A percentile compares a stretch with the other conserved stretches of the same genome.
Conservation (phyloP, 108 stramenopile species). For the Nitzschia sp. region DNA sequence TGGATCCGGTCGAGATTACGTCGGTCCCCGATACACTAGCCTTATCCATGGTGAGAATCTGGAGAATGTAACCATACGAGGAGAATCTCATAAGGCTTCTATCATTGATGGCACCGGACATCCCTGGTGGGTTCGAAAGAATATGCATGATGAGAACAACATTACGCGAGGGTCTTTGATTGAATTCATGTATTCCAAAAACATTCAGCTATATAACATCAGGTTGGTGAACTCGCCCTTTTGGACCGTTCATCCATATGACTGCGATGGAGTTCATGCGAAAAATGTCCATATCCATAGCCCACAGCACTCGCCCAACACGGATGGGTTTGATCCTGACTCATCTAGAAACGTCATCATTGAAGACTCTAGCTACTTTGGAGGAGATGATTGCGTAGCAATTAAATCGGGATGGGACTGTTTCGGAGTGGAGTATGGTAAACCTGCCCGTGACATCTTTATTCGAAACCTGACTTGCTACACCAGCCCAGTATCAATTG, state of each 20-base stretch:
- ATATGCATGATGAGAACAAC: not conserved
- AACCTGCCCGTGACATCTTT: not conserved
- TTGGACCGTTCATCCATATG: slow-evolving; percentile 47
- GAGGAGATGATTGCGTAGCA: slow-evolving; percentile 48
- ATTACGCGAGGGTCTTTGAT: slow-evolving; percentile 31
- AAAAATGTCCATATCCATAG: slow-evolving; percentile 30
- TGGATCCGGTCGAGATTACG: slow-evolving; percentile 16
- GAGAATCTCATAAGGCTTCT: slow-evolving; percentile 8
- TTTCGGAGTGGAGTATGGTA: slow-evolving; percentile 9
- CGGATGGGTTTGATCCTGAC: slow-evolving; percentile 50
- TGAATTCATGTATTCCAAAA: slow-evolving; percentile 23
- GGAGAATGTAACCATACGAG: slow-evolving; percentile 29
- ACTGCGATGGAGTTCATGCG: slow-evolving; percentile 32
- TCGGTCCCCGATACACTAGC: slow-evolving; percentile 8
- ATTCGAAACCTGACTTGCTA: slow-evolving; percentile 15
- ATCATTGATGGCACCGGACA: slow-evolving; percentile 40
- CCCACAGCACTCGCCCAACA: slow-evolving; percentile 31
- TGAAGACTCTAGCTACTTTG: slow-evolving; percentile 30
- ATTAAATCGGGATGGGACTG: slow-evolving; percentile 42
- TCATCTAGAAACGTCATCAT: slow-evolving; percentile 40
- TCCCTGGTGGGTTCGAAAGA: slow-evolving; percentile 30
- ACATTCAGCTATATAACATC: slow-evolving; percentile 22
- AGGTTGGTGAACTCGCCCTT: slow-evolving; percentile 37
- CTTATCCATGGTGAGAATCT: slow-evolving; percentile 14
- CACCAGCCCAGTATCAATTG: slow-evolving; percentile 20